Evolutionary conservation across 148 eudicot species (phyloP), one percentile per base, ranked within the genome.

Genomic region (Amaranthus hypochondriacus): DNA sequence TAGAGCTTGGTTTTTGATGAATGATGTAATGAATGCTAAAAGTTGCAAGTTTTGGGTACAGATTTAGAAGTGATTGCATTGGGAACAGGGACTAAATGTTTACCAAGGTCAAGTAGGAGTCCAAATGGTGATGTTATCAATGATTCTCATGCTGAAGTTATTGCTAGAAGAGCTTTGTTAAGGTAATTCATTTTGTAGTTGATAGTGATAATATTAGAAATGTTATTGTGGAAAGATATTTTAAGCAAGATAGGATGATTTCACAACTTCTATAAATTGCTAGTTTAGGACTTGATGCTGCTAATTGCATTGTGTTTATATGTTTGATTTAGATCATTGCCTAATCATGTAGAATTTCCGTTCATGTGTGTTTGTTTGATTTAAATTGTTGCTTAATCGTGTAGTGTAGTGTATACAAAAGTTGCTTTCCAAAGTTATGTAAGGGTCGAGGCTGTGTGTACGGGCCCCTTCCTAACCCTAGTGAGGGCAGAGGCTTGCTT

Each of bases 21-120:
- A 18, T 12, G 39, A 28, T 55, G 61, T 53, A 61, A 48, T 69
- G 44, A 54, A 53, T 3, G 46, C 54, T 46, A 64, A 51, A 4
- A 48, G 48, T 28, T 15, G 39, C 51, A 53, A 66, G 68, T 71
- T 46, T 78, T 69, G 18, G 57, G 46, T 62, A 76, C 79, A 93
- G 98, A 87, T 18, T 76, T 91, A 82, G 86, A 88, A 81, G 98
- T 94, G 70, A 89, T 91, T 68, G 87, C 97, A 0, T 52, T 91
- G 72, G 98, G 97, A 39, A 94, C 98, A 3, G 98, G 98, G 72
- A 94, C 98, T 28, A 94, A 94, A 56, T 94, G 98, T 77, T 79
- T 91, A 14, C 91, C 96, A 73, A 80, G 85, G 14, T 86, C 93
- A 5, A 73, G 70, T 50, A 70, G 89, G 74, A 89, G 97, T 82